These are phyloP conservation scores for Leptographium flavum DNA, from an alignment of 2,329 filamentous ascomycete genomes.

Conservation along the genomic window DNA sequence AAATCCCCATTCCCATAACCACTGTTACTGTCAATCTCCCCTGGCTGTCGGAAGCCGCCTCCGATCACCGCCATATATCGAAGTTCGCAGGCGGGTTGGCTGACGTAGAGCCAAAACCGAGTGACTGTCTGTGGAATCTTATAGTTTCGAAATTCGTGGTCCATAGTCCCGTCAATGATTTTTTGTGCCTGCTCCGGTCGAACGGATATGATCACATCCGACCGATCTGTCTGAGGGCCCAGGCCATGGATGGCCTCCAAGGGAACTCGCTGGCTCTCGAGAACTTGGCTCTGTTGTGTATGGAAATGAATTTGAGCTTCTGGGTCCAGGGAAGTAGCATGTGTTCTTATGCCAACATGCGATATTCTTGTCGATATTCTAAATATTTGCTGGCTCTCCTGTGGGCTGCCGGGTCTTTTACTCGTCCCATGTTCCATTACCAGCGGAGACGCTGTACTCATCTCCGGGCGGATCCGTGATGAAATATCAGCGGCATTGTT, in stretches of 20 bases:
- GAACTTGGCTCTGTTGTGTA: conserved; percentile 15
- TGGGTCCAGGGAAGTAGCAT: neutral
- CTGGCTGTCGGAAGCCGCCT: conserved; percentile 25
- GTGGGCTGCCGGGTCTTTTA: neutral
- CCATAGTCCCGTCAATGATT: conserved; percentile 33
- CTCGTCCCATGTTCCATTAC: neutral
- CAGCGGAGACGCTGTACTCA: conserved; percentile 13
- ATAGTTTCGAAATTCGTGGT: conserved; percentile 42
- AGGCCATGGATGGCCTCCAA: conserved; percentile 32
- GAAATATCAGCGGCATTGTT: neutral
- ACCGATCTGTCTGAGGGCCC: conserved; percentile 31
- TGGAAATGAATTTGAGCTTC: neutral
- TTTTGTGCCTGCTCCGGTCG: conserved; percentile 29
- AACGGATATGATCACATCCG: conserved; percentile 40
- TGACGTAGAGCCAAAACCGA: conserved; percentile 50
- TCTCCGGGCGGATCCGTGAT: conserved; percentile 12
- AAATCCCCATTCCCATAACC: conserved; percentile 39
- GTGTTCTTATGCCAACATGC: neutral
- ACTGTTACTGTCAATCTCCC: conserved; percentile 27
- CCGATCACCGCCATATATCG: conserved; percentile 45
- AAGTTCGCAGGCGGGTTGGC: conserved; percentile 29
- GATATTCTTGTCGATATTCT: neutral
- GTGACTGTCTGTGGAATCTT: conserved; percentile 37
- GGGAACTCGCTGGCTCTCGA: conserved; percentile 37
- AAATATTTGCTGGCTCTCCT: neutral